Evolutionary conservation across 2,329 filamentous ascomycete genomes (phyloP), one percentile per base, ranked within the genome.

Genomic region (Arthroderma sp.): DNA sequence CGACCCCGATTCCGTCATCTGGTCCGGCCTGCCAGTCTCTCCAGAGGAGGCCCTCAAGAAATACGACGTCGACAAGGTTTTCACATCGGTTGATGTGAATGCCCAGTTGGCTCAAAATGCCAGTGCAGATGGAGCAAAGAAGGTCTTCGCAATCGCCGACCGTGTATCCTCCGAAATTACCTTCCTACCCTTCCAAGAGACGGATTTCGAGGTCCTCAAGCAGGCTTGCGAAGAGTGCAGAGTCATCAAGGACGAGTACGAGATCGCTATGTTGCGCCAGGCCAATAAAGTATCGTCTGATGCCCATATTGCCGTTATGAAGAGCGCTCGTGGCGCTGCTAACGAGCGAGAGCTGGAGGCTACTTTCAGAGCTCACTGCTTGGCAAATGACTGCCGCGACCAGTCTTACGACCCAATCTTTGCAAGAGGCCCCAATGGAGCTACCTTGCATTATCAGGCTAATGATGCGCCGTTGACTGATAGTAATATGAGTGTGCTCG

Each of bases 371-470:
- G 73, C 77, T 31, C 75, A 76, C 22, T 94, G 86, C 60, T 78
- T 84, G 41, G 73, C 80, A 5, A 70, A 74, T 43, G 83, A 83
- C 50, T 82, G 85, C 3, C 83, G 82, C 51, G 70, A 77, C 42
- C 85, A 94, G 67, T 80, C 89, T 0, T 98, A 98, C 60, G 77
- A 81, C 39, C 76, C 87, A n/a, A 95, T 98, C 54, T 86, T 85
- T 38, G 89, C 84, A 1, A 78, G 83, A 1, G 89, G 89, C 1
- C 59, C 71, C n/a, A 91, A 91, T 57, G 87, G 83, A 4, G 80
- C 83, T 9, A 88, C 84, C 0, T 69, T 96, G 36, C 91, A 98
- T 64, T 98, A 98, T 62, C 74, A 76, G 37, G 77, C 74, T 43
- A 96, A 98, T 59, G 73, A 93, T 56, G 74, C 83, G 54, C 65